phyloP scores from a whole-genome alignment of 2,329 filamentous ascomycete species.

The Aureobasidium sp. region DNA sequence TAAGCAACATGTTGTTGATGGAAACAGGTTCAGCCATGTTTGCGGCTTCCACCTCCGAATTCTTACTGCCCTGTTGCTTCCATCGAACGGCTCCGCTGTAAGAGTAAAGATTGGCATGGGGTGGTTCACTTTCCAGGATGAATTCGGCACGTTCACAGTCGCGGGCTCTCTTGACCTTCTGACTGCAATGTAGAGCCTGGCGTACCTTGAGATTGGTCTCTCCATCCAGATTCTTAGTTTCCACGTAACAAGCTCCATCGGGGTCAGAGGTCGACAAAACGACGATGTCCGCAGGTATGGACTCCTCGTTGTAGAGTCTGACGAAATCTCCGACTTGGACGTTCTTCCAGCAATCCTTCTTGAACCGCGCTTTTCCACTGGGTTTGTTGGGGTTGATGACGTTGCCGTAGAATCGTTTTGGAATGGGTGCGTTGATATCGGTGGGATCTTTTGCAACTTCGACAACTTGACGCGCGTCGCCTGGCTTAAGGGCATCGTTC shows the following conservation, averaged over 20 bases:
- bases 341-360: conserved; percentile 91
- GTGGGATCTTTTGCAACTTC: conserved; percentile 24
- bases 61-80: conserved; percentile 62
- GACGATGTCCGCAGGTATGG: conserved; percentile 87
- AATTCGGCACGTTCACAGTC: conserved; percentile 91
- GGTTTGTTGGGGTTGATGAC: conserved; percentile 65
- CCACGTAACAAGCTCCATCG: conserved; percentile 92
- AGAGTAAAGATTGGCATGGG: conserved; percentile 89
- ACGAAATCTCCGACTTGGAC: conserved; percentile 94
- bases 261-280: conserved; percentile 87
- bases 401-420: conserved; percentile 52
- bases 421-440: conserved; percentile 36
- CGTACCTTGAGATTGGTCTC: conserved; percentile 97
- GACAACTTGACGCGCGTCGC: conserved; percentile 21
- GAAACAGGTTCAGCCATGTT: conserved; percentile 87
- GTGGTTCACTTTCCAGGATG: conserved; percentile 77
- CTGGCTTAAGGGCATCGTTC: conserved; percentile 18
- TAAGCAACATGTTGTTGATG: conserved; percentile 90
- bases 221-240: conserved; percentile 96
- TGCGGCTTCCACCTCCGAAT: conserved; percentile 53
- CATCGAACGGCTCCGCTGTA: conserved; percentile 88
- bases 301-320: conserved; percentile 91
- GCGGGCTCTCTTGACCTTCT: conserved; percentile 73
- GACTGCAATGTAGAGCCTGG: conserved; percentile 78
- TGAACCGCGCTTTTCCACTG: conserved; percentile 71